Base-by-base conservation (phyloP, 495 filamentous ascomycete genomes). In the Tuber melanosporum region DNA sequence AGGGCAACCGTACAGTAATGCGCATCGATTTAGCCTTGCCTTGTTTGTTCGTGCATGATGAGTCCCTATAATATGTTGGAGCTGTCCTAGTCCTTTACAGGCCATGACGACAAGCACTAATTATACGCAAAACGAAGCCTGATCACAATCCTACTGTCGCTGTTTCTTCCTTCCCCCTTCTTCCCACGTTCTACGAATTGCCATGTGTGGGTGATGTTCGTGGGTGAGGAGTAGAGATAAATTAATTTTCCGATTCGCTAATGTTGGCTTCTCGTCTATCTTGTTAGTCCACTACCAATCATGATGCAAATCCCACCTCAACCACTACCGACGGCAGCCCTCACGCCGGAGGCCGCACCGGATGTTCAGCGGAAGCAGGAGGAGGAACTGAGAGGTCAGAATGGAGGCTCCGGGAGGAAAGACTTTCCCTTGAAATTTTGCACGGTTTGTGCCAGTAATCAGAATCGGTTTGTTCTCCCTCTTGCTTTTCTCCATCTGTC, bases 371-470 rank as follows among this genome's bases (percentile, higher is more conserved):
- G 15, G 39, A 42, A n/a, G 22, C 42, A 2, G 15, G 41, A 41
- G 4, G 73, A 45, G n/a, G 73, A n/a, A 19, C 14, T 36, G 46
- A 41, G 42, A 22, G 41, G 39, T 73, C 46, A 45, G 42, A 77
- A 81, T 73, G 44, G 71, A 14, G 41, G 43, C 57, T 74, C 70
- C 10, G 71, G 70, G 22, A 71, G 69, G 73, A 85, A 85, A 15
- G 88, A 85, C 41, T 95, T 90, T 88, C 96, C 93, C 83, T 88
- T 99, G 66, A 95, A 92, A 82, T 98, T 98, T 86, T 99, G 96
- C 88, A 99, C 96, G 3, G 95, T 99, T 52, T 99, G 96, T 85
- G 47, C 19, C 7, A 97, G 93, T 81, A 98, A 99, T 83, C 91
- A 98, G 81, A 98, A 98, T 83, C 90, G 94, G 89, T 97, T 87